These are phyloP conservation scores for Amanita subjunquillea DNA, from an alignment of 768 basidiomycete genomes.

Conservation along the genomic window DNA sequence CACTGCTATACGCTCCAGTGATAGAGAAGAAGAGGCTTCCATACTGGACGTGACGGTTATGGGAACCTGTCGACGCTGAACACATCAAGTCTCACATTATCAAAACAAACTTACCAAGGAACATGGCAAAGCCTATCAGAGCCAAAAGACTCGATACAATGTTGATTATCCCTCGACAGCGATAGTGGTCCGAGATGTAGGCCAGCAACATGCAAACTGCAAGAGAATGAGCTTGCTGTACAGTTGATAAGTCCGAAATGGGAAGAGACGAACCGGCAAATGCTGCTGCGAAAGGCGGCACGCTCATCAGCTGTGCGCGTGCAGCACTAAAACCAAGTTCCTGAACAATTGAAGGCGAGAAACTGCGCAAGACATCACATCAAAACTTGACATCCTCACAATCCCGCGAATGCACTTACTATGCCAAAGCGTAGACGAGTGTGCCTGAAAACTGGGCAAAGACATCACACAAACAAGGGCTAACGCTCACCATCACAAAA, in stretches of 20 bases:
- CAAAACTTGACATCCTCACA: slow-evolving; percentile 2
- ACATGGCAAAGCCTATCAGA: slow-evolving; percentile 44
- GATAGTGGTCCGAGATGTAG: slow-evolving; percentile 42
- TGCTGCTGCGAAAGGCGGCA: slow-evolving; percentile 42
- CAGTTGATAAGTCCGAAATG: background rate
- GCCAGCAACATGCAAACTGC: slow-evolving; percentile 27
- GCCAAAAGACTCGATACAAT: slow-evolving; percentile 34
- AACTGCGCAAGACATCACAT: slow-evolving; percentile 24
- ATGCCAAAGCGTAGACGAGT: slow-evolving; percentile 37
- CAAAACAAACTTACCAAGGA: slow-evolving; percentile 29
- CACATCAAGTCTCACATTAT: background rate
- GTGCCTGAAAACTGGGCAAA: slow-evolving; percentile 18
- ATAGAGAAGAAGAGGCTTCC: slow-evolving; percentile 47
- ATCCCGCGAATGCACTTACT: slow-evolving; percentile 21
- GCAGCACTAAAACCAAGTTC: slow-evolving; percentile 45
- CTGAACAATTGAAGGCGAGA: slow-evolving; percentile 64
- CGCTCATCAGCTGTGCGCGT: slow-evolving; percentile 52
- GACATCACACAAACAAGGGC: background rate
- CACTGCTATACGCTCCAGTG: slow-evolving; percentile 39
- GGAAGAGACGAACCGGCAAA: slow-evolving; percentile 31
- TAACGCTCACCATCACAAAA: slow-evolving; percentile 39
- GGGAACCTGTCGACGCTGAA: slow-evolving; percentile 19
- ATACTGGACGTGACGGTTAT: slow-evolving; percentile 32
- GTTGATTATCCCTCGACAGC: slow-evolving; percentile 34
- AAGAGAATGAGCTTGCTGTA: background rate